Conservation (phyloP, 768 basidiomycete species). For the Tremella yokohamensis region DNA sequence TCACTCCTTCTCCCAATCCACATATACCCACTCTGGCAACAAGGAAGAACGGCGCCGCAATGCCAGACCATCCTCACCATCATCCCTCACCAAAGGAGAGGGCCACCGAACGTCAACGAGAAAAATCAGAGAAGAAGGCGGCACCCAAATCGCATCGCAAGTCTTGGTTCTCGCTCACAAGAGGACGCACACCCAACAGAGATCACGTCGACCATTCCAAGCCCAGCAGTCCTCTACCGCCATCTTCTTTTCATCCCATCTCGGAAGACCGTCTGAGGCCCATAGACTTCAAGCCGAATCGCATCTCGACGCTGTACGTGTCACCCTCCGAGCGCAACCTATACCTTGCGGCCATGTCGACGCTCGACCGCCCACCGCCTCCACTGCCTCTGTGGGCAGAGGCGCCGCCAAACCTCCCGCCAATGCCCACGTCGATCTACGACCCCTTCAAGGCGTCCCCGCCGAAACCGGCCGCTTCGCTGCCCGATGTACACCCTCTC, state of each 20-base stretch:
- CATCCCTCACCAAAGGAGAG: too few species aligned
- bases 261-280: neutral
- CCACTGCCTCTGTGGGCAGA: slow-evolving; percentile 40
- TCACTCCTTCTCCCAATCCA: too few species aligned
- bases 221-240: neutral
- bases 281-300: slow-evolving; percentile 18
- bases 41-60: too few species aligned
- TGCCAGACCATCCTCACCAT: too few species aligned
- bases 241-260: neutral
- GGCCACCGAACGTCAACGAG: too few species aligned
- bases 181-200: neutral
- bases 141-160: neutral
- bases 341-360: slow-evolving; percentile 45
- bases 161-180: slow-evolving; percentile 6
- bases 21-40: too few species aligned
- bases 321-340: slow-evolving; percentile 40
- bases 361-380: slow-evolving; percentile 32
- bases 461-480: neutral
- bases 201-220: neutral
- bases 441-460: neutral
- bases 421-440: slow-evolving; percentile 1
- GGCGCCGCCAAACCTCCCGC: slow-evolving; percentile 35
- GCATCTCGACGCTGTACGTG: slow-evolving; percentile 37
- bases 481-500: slow-evolving; percentile 8
- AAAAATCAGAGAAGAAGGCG: neutral